phyloP scores from a whole-genome alignment of 106 monocot genomes.

The Hemerocallis citrina region DNA sequence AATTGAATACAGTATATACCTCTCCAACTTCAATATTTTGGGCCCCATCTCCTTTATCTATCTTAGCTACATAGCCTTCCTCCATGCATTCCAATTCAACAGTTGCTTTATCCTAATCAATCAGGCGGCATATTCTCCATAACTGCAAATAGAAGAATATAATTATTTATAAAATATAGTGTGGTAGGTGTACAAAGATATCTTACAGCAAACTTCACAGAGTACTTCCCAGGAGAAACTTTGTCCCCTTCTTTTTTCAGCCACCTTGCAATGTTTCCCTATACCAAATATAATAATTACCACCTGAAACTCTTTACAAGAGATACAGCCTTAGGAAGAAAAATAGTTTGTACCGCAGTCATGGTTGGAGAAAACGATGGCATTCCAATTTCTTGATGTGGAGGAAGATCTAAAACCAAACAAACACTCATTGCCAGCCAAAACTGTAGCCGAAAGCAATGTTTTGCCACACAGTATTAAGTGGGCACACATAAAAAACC shows the following conservation, averaged over 20 bases:
- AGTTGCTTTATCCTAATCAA: conserved; percentile 78
- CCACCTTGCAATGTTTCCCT: conserved; percentile 94
- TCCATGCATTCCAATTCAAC: conserved; percentile 99
- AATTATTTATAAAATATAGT: neutral
- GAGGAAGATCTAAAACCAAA: conserved; percentile 63
- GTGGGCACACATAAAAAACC: no score
- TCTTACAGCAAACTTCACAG: conserved; percentile 86
- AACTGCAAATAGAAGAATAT: conserved; percentile 1
- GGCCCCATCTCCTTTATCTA: conserved; percentile 71
- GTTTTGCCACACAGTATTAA: no score
- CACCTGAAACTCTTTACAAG: neutral
- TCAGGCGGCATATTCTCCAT: neutral
- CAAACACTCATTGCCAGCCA: no score
- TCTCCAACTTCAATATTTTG: conserved; percentile 90
- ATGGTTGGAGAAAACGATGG: conserved; percentile 96
- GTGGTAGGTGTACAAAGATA: conserved; percentile 1
- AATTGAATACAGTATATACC: conserved; percentile 26
- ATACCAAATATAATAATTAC: neutral
- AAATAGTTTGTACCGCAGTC: conserved; percentile 58
- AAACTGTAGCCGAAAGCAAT: no score
- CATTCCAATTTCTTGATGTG: conserved; percentile 86
- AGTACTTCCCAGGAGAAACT: conserved; percentile 92
- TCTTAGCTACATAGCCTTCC: conserved; percentile 91
- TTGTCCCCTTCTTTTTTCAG: conserved; percentile 93
- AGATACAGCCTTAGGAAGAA: no score